Base-by-base conservation (phyloP, 495 filamentous ascomycete genomes). In the Hypoxylon intermedium region DNA sequence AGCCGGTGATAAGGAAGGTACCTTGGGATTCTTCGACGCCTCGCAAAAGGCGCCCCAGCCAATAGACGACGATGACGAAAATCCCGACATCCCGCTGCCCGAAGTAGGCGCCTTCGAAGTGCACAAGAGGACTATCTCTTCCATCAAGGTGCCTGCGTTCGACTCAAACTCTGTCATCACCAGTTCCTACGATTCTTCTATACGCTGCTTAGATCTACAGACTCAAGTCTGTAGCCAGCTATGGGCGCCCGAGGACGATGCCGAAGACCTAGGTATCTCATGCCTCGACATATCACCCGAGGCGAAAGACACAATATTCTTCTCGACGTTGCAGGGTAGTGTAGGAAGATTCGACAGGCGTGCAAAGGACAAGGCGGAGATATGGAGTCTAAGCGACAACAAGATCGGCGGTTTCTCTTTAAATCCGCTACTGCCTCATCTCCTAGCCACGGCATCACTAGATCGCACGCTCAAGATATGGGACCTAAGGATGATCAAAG, bases 351-450 rank as follows among this genome's bases (percentile, higher is more conserved):
- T 90, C 65, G 93, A 98, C 56, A 82, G 87, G 47, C 86, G 92
- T 12, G 77, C 83, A 4, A 79, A 84, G 16, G 65, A 65, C 0
- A 74, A 82, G n/a, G 76, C 82, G 7, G 83, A 92, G 2, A 76
- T 86, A 5, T 93, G 88, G 81, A 77, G 84, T n/a, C 75, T 98
- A 7, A 88, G 87, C 0, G 91, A 96, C 46, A 93, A 94, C 74
- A 98, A 98, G 67, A 97, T 98, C 46, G 95, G 95, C 19, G 94
- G 94, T 1, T 97, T 97, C 76, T 87, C 85, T 0, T 68, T 97
- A 2, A 85, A 93, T 59, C 94, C 95, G 0, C 72, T 82, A 0
- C 78, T 89, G 0, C 84, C 91, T 0, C 87, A 98, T 71, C 85
- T 94, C 33, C 68, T 94, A n/a, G 91, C 93, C 1, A 98, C 94